Percentiles rank a stretch among this genome's conserved stretches.
Evolutionary conservation across 345 rosid genomes (phyloP).

Genomic region (Pugionium dolabratum): DNA sequence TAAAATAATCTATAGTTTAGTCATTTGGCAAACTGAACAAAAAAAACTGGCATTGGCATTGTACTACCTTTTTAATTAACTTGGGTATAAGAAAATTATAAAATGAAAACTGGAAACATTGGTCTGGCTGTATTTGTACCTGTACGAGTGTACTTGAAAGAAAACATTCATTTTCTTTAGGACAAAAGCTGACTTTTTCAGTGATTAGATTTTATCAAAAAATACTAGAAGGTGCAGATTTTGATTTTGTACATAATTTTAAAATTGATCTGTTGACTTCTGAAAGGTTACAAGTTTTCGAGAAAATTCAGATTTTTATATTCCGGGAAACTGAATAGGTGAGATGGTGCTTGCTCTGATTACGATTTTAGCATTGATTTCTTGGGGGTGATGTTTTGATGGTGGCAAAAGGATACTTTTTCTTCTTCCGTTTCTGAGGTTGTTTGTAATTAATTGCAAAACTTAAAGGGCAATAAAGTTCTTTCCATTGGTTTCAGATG

Average conservation of each 20-base stretch:
- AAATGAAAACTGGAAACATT: not conserved
- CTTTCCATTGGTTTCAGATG: slow-evolving; percentile 13
- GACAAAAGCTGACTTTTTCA: slow-evolving; percentile 26
- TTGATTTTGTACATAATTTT: too few species aligned
- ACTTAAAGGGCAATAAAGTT: not conserved
- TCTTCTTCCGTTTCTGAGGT: not conserved
- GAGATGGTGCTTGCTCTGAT: not conserved
- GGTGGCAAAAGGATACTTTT: not conserved
- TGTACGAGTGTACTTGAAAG: not conserved
- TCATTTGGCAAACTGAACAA: too few species aligned
- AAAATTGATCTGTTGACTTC: slow-evolving; percentile 5
- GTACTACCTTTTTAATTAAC: too few species aligned
- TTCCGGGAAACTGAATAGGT: not conserved
- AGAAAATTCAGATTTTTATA: not conserved
- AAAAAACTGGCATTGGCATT: too few species aligned
- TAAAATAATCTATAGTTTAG: too few species aligned
- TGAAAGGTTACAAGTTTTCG: not conserved
- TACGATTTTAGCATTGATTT: not conserved
- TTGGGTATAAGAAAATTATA: too few species aligned
- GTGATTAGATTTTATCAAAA: not conserved
- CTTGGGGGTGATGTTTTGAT: not conserved
- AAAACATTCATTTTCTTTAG: not conserved
- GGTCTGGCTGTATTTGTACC: slow-evolving; percentile 4
- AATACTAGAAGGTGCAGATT: too few species aligned
- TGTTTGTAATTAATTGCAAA: not conserved